phyloP scores from a whole-genome alignment of 2,329 filamentous ascomycete species.

The Escovopsis weberi region DNA sequence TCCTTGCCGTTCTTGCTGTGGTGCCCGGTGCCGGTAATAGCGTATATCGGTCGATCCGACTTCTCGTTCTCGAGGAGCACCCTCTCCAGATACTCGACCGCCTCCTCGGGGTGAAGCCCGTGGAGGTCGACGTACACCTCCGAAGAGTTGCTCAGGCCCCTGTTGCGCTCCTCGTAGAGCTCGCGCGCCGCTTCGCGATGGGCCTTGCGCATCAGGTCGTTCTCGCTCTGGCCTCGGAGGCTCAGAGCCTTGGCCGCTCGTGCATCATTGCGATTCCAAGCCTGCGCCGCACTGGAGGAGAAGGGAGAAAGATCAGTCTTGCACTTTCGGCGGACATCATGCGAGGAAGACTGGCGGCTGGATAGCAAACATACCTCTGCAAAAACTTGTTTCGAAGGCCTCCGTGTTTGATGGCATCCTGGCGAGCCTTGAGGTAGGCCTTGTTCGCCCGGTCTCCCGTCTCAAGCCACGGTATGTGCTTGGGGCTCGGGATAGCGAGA shows the following conservation, averaged over 20 bases:
- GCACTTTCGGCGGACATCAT: background rate
- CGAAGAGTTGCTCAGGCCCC: conserved; percentile 38
- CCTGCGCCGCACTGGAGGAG: conserved; percentile 65
- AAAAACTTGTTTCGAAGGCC: conserved; percentile 93
- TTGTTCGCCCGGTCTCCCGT: conserved; percentile 85
- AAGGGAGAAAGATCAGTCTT: conserved; percentile 2
- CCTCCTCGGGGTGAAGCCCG: conserved; percentile 96
- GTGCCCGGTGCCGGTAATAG: conserved; percentile 91
- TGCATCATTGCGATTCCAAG: conserved; percentile 96
- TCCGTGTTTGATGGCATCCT: conserved; percentile 94
- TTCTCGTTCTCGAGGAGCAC: conserved; percentile 71
- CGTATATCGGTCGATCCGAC: conserved; percentile 67
- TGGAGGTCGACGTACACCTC: conserved; percentile 95
- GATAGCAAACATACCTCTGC: conserved; percentile 51
- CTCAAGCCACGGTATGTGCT: conserved; percentile 92
- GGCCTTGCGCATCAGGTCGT: conserved; percentile 91
- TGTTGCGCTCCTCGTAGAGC: conserved; percentile 88
- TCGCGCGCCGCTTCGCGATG: conserved; percentile 86
- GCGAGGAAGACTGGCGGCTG: background rate
- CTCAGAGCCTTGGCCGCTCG: conserved; percentile 90
- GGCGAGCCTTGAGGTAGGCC: conserved; percentile 84
- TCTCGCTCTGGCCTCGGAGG: conserved; percentile 88
- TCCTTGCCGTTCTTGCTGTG: conserved; percentile 99
- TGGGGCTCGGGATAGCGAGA: conserved; percentile 71
- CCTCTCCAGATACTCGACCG: conserved; percentile 82